Conservation (phyloP, 2,329 filamentous ascomycete genomes). For the Ploettnerulaceae sp. region DNA sequence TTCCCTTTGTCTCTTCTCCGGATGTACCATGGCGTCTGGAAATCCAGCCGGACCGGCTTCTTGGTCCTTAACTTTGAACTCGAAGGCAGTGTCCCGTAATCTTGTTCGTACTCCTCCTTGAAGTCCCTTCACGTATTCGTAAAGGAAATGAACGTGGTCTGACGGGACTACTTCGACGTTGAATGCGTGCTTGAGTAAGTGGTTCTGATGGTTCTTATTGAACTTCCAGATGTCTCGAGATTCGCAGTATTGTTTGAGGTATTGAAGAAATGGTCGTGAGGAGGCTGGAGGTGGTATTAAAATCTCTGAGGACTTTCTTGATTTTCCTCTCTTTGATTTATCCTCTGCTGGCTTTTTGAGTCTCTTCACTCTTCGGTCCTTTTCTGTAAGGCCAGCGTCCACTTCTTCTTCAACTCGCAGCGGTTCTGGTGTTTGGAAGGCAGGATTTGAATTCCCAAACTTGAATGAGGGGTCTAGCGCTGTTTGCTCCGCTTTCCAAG, state of each 20-base stretch:
- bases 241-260: slow-evolving; percentile 71
- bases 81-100: slow-evolving; percentile 60
- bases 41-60: slow-evolving; percentile 45
- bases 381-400: slow-evolving; percentile 29
- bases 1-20: slow-evolving; percentile 48
- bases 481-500: slow-evolving; percentile 41
- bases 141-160: slow-evolving; percentile 62
- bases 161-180: slow-evolving; percentile 66
- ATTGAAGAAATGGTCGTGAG: slow-evolving; percentile 63
- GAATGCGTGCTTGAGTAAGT: slow-evolving; percentile 78
- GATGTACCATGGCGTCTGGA: slow-evolving; percentile 42
- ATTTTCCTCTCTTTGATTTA: slow-evolving; percentile 18
- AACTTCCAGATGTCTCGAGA: slow-evolving; percentile 81
- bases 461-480: slow-evolving; percentile 28
- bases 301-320: slow-evolving; percentile 19
- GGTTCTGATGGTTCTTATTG: slow-evolving; percentile 87
- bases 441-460: slow-evolving; percentile 18
- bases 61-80: slow-evolving; percentile 54
- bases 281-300: slow-evolving; percentile 20
- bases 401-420: slow-evolving; percentile 29
- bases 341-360: slow-evolving; percentile 26
- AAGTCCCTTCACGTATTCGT: slow-evolving; percentile 73
- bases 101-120: slow-evolving; percentile 69
- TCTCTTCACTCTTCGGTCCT: slow-evolving; percentile 29
- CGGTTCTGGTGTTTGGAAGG: slow-evolving; percentile 27